These are phyloP conservation scores for Aureobasidium zeae DNA, from an alignment of 2,329 filamentous ascomycete species.

Conservation along the genomic window DNA sequence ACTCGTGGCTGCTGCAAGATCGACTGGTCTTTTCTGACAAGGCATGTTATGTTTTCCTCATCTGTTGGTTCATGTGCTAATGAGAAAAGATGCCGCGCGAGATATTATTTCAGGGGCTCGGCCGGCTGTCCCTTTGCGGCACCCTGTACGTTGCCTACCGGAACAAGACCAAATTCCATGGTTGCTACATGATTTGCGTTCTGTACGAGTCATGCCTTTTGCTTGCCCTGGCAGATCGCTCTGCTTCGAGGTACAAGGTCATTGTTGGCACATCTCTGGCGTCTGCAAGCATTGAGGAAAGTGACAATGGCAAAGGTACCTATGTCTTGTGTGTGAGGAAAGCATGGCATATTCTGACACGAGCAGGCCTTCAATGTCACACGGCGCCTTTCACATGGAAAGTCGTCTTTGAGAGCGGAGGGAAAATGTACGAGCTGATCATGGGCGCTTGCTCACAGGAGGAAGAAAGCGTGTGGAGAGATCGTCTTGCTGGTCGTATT, in stretches of 20 bases:
- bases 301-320: conserved; percentile 64
- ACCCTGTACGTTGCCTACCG: conserved; percentile 78
- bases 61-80: conserved; percentile 1
- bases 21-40: conserved; percentile 65
- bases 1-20: conserved; percentile 77
- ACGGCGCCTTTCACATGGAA: conserved; percentile 89
- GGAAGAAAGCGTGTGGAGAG: conserved; percentile 75
- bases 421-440: conserved; percentile 73
- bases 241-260: conserved; percentile 60
- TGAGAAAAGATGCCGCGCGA: conserved; percentile 24
- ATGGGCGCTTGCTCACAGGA: conserved; percentile 74
- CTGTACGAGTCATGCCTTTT: conserved; percentile 76
- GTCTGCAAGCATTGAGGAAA: conserved; percentile 57
- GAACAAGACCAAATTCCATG: conserved; percentile 55
- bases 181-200: conserved; percentile 74
- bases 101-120: conserved; percentile 62
- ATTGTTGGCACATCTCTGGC: conserved; percentile 63
- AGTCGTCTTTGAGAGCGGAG: conserved; percentile 67
- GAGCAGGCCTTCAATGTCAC: conserved; percentile 74
- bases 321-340: no score
- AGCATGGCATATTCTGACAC: no score
- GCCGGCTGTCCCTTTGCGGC: conserved; percentile 72
- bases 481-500: conserved; percentile 49
- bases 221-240: conserved; percentile 58
- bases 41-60: conserved; percentile 39